Percentiles rank a stretch among this genome's conserved stretches.
Conservation (phyloP, 169 alveolate species). For the Plasmodium cynomolgi region DNA sequence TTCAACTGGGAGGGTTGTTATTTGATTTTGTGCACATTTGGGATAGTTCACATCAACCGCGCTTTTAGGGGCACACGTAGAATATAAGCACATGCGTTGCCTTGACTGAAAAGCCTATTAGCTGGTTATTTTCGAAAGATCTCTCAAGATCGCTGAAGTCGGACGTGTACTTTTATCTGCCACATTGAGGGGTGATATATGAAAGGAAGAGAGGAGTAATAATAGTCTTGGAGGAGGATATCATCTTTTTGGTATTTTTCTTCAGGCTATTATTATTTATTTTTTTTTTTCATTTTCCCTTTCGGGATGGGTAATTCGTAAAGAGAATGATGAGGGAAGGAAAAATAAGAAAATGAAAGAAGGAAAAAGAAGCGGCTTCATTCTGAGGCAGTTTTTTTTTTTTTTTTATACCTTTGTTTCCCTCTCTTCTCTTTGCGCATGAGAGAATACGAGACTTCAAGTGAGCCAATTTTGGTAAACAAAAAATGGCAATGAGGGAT, state of each 20-base stretch:
- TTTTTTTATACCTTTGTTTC: background rate
- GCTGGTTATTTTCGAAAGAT: conserved; percentile 95
- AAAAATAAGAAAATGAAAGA: background rate
- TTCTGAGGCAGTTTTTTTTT: background rate
- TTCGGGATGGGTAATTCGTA: background rate
- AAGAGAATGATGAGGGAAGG: background rate
- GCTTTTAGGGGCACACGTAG: background rate
- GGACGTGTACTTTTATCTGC: conserved; percentile 87
- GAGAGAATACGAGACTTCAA: conserved; percentile 85
- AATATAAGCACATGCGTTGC: background rate
- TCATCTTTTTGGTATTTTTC: too few relatives aligned
- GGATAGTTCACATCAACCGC: conserved; percentile 91
- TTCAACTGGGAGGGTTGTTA: conserved; percentile 92
- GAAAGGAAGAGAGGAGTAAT: conserved; percentile 74
- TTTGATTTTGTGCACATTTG: conserved; percentile 88
- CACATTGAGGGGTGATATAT: conserved; percentile 90
- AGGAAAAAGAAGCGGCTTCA: background rate
- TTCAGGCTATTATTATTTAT: too few relatives aligned
- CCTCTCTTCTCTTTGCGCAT: background rate
- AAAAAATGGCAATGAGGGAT: conserved; percentile 95
- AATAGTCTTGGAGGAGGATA: too few relatives aligned
- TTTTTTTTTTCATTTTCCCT: background rate
- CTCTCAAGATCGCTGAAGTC: conserved; percentile 93
- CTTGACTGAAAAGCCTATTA: conserved; percentile 90
- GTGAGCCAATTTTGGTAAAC: conserved; percentile 93